phyloP scores from a whole-genome alignment of 2,329 filamentous ascomycete species.

The Fusarium citri region DNA sequence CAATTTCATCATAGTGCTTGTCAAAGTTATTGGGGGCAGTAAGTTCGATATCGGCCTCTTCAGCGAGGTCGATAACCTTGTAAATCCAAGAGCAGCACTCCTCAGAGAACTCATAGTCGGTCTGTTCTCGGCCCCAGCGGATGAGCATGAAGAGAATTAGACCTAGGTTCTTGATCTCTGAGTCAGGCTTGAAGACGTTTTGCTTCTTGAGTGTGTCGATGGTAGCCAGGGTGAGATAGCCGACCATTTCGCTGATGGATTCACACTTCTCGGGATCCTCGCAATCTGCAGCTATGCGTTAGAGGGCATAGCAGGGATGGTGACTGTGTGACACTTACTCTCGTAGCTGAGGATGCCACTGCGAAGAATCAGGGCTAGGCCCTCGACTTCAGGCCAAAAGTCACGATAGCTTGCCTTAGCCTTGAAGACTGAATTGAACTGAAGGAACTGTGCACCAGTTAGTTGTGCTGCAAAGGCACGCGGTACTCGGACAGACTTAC shows the following conservation, averaged over 20 bases:
- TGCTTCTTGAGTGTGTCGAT: conserved; percentile 31
- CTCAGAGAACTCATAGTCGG: not conserved
- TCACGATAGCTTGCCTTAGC: conserved; percentile 28
- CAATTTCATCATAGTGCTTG: not conserved
- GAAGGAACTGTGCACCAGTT: conserved; percentile 44
- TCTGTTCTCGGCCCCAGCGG: conserved; percentile 11
- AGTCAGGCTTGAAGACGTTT: conserved; percentile 25
- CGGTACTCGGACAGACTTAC: conserved; percentile 15
- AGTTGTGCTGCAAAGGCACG: fast-evolving
- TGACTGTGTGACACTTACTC: conserved; percentile 5
- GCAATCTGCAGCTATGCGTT: not conserved
- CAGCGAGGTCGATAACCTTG: conserved; percentile 25
- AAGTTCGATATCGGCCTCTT: conserved; percentile 23
- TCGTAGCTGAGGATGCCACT: conserved; percentile 5
- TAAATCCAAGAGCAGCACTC: conserved; percentile 27
- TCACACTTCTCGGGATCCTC: conserved; percentile 11
- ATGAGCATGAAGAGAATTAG: conserved; percentile 25
- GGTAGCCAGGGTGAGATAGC: conserved; percentile 18
- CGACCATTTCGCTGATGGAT: conserved; percentile 26
- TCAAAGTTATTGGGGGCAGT: not conserved
- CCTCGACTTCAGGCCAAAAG: conserved; percentile 42
- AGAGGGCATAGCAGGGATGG: fast-evolving
- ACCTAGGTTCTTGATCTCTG: conserved; percentile 33
- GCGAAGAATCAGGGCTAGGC: conserved; percentile 27
- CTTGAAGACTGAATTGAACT: conserved; percentile 46